Evolutionary conservation across 2,329 filamentous ascomycete species (phyloP).

Genomic region (Tolypocladium nubicola): DNA sequence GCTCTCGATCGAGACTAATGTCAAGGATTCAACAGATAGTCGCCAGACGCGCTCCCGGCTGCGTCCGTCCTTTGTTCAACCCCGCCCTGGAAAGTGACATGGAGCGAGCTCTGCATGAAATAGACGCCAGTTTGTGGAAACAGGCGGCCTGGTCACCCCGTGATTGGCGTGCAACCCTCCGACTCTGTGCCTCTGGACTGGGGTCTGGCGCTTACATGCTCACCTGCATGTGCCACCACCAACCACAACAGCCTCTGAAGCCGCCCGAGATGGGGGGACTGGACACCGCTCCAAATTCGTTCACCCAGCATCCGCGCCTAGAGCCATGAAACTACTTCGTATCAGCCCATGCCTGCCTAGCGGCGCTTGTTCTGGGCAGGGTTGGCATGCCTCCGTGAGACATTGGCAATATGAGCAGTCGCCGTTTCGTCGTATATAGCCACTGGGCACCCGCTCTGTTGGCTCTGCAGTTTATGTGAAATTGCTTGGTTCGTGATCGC

Average conservation of each 20-base stretch:
- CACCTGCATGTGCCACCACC: not conserved
- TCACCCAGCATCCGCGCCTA: not conserved
- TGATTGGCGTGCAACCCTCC: conserved; percentile 14
- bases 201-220: conserved; percentile 17
- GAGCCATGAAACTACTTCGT: not conserved
- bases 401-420: not conserved
- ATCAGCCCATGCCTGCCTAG: conserved; percentile 19
- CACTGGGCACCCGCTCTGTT: not conserved
- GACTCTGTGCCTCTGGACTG: conserved; percentile 1
- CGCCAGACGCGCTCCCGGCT: not conserved
- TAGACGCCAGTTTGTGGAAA: conserved; percentile 19
- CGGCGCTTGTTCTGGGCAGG: conserved; percentile 13
- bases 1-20: not conserved
- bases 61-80: not conserved
- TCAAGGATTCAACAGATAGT: not conserved
- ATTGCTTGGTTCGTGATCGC: not conserved
- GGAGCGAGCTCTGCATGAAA: conserved; percentile 9
- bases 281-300: not conserved
- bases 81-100: conserved; percentile 5
- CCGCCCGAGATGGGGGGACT: not conserved
- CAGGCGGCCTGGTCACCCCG: conserved; percentile 15
- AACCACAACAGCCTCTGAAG: not conserved
- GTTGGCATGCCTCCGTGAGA: conserved; percentile 3
- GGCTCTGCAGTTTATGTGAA: not conserved
- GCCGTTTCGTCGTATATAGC: conserved; percentile 1